A percentile compares a stretch with the other conserved stretches of the same genome.
These are phyloP conservation scores for Pestalotiopsis sp. DNA, from an alignment of 2,329 filamentous ascomycete species.

Conservation along the genomic window DNA sequence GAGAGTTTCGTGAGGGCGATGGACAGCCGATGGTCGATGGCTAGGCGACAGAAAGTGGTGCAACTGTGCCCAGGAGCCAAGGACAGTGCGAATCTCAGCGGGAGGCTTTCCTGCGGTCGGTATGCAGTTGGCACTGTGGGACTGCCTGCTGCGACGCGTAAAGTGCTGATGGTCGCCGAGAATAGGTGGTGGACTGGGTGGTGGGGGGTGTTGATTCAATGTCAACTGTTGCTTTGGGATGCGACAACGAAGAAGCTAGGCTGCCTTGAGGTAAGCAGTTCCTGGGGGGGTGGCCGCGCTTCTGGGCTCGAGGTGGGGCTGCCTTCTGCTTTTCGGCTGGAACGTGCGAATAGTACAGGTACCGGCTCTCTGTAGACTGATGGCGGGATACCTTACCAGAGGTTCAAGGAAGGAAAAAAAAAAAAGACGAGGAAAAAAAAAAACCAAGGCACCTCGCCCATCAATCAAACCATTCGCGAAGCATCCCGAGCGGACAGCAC, in stretches of 20 bases:
- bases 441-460: constrained; percentile 15
- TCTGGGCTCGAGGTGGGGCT: neutral
- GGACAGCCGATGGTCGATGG: neutral
- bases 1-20: neutral
- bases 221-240: neutral
- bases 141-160: neutral
- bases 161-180: constrained; percentile 2
- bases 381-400: constrained; percentile 11
- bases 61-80: neutral
- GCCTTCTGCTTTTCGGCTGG: neutral
- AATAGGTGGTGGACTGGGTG: neutral
- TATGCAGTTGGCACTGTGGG: neutral
- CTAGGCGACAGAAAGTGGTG: constrained; percentile 4
- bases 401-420: constrained; percentile 20
- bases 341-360: constrained; percentile 1
- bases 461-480: neutral
- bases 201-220: neutral
- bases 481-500: neutral
- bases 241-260: neutral
- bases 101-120: neutral
- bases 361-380: constrained; percentile 18
- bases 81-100: neutral
- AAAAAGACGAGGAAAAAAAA: constrained; percentile 25
- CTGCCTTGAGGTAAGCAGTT: constrained; percentile 1
- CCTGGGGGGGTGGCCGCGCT: neutral